Evolutionary conservation across 2,329 filamentous ascomycete species (phyloP), one percentile per base, ranked within the genome.

Genomic region (Cercospora sp.): DNA sequence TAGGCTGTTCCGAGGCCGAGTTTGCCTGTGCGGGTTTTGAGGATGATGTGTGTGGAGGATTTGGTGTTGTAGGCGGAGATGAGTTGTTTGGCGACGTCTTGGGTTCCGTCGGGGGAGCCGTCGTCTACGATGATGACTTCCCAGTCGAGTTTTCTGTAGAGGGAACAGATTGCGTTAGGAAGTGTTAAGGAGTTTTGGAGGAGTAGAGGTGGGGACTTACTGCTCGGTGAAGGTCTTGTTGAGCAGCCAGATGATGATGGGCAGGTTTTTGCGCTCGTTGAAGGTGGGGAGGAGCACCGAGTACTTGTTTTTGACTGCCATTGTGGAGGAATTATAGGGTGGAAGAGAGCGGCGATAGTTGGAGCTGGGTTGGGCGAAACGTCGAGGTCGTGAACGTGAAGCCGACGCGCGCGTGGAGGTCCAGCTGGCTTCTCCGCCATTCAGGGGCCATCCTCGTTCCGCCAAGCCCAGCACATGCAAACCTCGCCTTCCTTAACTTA

Each of bases 81-180:
- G 73, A 99, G 92, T 81, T 99, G 94, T 79, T 91, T 86, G 70
- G 94, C 95, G 75, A 99, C 88, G 70, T 91, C 89, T 81, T 97
- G 92, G 63, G 95, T 99, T 78, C 94, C 93, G 82, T 99, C 95
- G 73, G 95, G 95, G 66, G 93, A 97, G 82, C 91, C 95, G 82
- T 99, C 96, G 87, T 99, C 95, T 80, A 99, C 92, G 80, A 99
- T 95, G 80, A 99, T 91, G 80, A 99, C 86, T 84, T 99, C 94
- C 92, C 93, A 99, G 81, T 98, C 90, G 77, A 99, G 88, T 61
- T 95, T 91, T 79, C 94, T 97, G 72, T 45, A 26, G 16, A 13
- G 6, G 3, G 28, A 58, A 32, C 1, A 34, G 5, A 26, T 55
- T 2, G 45, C 34, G 49, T 55, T 28, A 55, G 16, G 9, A 6